Evolutionary conservation across 257 asterid genomes (phyloP).

Genomic region (Galeopsis tetrahit): DNA sequence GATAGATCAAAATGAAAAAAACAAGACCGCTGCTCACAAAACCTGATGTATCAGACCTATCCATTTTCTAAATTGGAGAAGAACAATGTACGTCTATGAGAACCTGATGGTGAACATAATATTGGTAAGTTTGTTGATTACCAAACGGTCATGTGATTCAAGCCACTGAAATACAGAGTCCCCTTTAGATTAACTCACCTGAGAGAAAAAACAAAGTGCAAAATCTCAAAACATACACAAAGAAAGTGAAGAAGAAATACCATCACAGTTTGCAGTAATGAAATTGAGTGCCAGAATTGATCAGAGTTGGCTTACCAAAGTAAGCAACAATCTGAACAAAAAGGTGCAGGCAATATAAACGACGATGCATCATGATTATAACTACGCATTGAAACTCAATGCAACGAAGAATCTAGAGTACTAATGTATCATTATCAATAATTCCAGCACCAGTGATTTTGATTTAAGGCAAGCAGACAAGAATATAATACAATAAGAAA

Average conservation of each 20-base stretch:
- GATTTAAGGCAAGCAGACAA: slow-evolving; percentile 7
- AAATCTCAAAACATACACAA: slow-evolving; percentile 4
- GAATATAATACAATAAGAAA: slow-evolving; percentile 10
- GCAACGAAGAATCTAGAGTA: slow-evolving; percentile 1
- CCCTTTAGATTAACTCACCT: slow-evolving; percentile 45
- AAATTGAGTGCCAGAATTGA: not conserved
- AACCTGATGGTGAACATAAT: slow-evolving; percentile 30
- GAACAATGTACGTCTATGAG: slow-evolving; percentile 23
- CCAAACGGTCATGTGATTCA: slow-evolving; percentile 28
- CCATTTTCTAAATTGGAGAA: slow-evolving; percentile 52
- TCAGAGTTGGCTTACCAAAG: not conserved
- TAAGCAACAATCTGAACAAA: not conserved
- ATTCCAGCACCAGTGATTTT: not conserved
- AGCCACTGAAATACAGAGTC: slow-evolving; percentile 27
- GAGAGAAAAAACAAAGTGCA: slow-evolving; percentile 29
- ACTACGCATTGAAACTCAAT: slow-evolving; percentile 1
- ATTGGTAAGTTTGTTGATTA: slow-evolving; percentile 1
- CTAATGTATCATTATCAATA: not conserved
- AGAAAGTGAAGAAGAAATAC: slow-evolving; percentile 3
- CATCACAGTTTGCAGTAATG: not conserved
- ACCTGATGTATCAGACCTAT: slow-evolving; percentile 82
- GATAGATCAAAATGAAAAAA: slow-evolving; percentile 46
- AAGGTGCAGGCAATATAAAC: not conserved
- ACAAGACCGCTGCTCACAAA: slow-evolving; percentile 82
- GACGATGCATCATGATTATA: slow-evolving; percentile 10